phyloP scores from a whole-genome alignment of 2,329 filamentous ascomycete species.

The Aspergillus sp. region DNA sequence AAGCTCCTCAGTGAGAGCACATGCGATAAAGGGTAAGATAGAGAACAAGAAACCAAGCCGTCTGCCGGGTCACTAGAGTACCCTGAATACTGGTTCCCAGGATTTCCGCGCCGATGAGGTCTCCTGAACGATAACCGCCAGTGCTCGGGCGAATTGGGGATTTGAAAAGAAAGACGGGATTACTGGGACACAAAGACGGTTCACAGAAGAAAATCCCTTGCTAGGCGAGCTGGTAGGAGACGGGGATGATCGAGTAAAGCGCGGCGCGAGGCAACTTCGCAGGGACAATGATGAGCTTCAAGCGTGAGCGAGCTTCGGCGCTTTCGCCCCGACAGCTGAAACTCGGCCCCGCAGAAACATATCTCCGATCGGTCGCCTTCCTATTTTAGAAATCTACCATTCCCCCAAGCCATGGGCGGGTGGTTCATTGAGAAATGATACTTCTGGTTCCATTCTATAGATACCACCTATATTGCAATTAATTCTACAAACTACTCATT shows the following conservation, averaged over 20 bases:
- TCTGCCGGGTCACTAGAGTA: conserved; percentile 13
- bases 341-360: conserved; percentile 22
- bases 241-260: conserved; percentile 13
- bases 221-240: conserved; percentile 17
- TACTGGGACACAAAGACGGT: not conserved
- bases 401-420: too few species aligned
- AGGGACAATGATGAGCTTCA: conserved; percentile 17
- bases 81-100: conserved; percentile 16
- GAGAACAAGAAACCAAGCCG: conserved; percentile 14
- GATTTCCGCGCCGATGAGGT: conserved; percentile 15
- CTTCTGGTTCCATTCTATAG: not conserved
- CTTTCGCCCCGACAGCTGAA: conserved; percentile 12
- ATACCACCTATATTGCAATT: not conserved
- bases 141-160: conserved; percentile 2
- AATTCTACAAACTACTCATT: not conserved
- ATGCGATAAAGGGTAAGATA: conserved; percentile 14
- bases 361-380: conserved; percentile 14
- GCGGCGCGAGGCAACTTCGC: conserved; percentile 13
- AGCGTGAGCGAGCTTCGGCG: conserved; percentile 16
- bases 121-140: conserved; percentile 17
- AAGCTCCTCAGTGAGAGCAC: conserved; percentile 19
- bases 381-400: not conserved
- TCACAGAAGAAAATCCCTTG: conserved; percentile 10
- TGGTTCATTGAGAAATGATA: not conserved
- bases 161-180: not conserved